Evolutionary conservation across 2,329 filamentous ascomycete genomes (phyloP), one percentile per base, ranked within the genome.

Genomic region (Cladosporium sp.): DNA sequence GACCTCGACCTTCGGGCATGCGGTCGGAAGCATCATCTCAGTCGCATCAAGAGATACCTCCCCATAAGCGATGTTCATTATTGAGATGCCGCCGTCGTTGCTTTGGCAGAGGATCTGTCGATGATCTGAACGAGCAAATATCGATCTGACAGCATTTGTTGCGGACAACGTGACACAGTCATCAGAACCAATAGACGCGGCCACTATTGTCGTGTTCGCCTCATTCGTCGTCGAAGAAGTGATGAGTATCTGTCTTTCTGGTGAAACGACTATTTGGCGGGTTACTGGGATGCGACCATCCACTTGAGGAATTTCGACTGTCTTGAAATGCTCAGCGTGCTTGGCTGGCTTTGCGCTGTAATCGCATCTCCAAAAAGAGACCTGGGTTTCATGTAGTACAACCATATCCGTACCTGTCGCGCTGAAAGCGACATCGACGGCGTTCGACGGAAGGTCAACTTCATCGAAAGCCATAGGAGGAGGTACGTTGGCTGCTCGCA

Each of bases 401-500:
- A 84, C 89, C 64, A 97, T 77, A 7, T 76, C 75, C 1, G 77
- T 77, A 45, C 85, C 84, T 44, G 78, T 77, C 11, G 75, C 76
- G 46, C 82, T 86, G 59, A 96, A 83, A 0, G 85, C 82, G 48
- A 93, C 82, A 70, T 96, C 90, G 14, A 88, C 72, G 2, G 83
- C 78, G 49, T 85, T 83, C 0, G 77, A 77, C 11, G 80, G 74
- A 28, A 86, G 70, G 10, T 73, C 63, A 14, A 96, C 63, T 53
- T 95, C 87, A 59, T 86, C 86, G 57, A 92, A 77, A 13, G 89
- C 83, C 90, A 97, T 96, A 1, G 93, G 93, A 28, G 93, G 93
- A 19, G 93, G 93, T 3, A 96, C 78, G 62, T 93, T 95, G 10
- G 89, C 87, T 46, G 85, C 79, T 57, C 87, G 80, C 58, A 98